Base-by-base conservation (phyloP, 2,329 filamentous ascomycete species). In the Aspergillus glaucus region DNA sequence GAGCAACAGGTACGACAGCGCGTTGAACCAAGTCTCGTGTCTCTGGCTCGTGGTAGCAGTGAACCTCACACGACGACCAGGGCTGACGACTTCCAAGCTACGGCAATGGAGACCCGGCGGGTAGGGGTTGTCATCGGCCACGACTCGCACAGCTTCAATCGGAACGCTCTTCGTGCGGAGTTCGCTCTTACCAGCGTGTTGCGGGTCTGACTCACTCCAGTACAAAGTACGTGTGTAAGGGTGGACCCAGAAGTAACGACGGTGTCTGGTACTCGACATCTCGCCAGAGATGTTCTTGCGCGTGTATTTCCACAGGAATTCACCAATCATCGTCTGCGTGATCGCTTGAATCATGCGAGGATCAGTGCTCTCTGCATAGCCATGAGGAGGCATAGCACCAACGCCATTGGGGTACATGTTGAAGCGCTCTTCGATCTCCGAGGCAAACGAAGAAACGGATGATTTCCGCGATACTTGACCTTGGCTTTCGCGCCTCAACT, bases 221-320 rank as follows among this genome's bases (percentile, higher is more conserved):
- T 97, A 97, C 59, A 98, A 71, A 4, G 92, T 96, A 44, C 91
- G 82, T 3, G 92, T 98, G 70, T 97, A 98, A 0, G 93, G 93
- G 65, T 98, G 93, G 19, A 98, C 88, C 93, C 93, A 98, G 79
- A 98, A 98, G 77, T 96, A 98, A 28, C 93, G 85, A 53, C 88
- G 83, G 69, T 98, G 93, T 46, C 93, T 82, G 48, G 91, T 95
- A 59, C 85, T 86, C 14, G 91, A 97, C 71, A 95, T 83, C 54
- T 90, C 87, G 47, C 84, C 87, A 21, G 92, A 85, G n/a, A 90
- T 91, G 51, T 91, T 79, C 74, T 93, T 95, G 61, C 93, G 86
- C 0, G 93, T 98, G 71, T 98, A 98, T 69, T 98, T 98, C 93
- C 93, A 98, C 37, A 98, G 77, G 68, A 92, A 97, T 68, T 98